phyloP scores from a whole-genome alignment of 2,329 filamentous ascomycete genomes.

The Talaromyces marneffei region DNA sequence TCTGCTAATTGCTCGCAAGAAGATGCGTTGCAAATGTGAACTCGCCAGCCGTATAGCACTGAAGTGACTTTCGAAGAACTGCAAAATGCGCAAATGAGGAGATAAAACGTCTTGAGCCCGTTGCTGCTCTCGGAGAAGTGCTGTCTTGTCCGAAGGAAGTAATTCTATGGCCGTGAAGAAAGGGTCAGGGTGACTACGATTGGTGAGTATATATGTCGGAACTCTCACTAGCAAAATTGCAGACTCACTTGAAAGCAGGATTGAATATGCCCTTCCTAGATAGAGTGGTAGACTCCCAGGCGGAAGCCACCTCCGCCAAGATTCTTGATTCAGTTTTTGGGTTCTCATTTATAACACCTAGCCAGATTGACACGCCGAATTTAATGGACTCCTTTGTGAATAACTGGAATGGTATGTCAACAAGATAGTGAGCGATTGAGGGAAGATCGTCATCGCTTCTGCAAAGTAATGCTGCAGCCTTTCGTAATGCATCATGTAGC shows the following conservation, averaged over 20 bases:
- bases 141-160: slow-evolving; percentile 76
- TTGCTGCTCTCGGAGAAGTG: slow-evolving; percentile 69
- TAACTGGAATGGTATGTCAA: slow-evolving; percentile 84
- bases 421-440: slow-evolving; percentile 76
- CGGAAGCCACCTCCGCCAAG: slow-evolving; percentile 76
- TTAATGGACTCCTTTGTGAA: slow-evolving; percentile 96
- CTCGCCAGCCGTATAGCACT: slow-evolving; percentile 85
- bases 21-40: slow-evolving; percentile 72
- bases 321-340: slow-evolving; percentile 80
- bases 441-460: slow-evolving; percentile 68
- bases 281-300: slow-evolving; percentile 82
- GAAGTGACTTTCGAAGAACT: slow-evolving; percentile 91
- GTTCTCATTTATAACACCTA: slow-evolving; percentile 95
- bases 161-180: slow-evolving; percentile 91
- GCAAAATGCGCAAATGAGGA: slow-evolving; percentile 77
- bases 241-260: slow-evolving; percentile 55
- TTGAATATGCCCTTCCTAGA: slow-evolving; percentile 77
- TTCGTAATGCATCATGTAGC: slow-evolving; percentile 72
- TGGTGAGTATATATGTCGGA: background rate
- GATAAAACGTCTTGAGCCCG: slow-evolving; percentile 74
- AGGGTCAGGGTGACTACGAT: slow-evolving; percentile 64
- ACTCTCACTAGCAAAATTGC: background rate
- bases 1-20: slow-evolving; percentile 70
- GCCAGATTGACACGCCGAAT: slow-evolving; percentile 89
- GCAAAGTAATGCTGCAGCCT: slow-evolving; percentile 81